These are phyloP conservation scores for Marasmius tenuissimus DNA, from an alignment of 1,284 basidiomycete species.

Conservation along the genomic window DNA sequence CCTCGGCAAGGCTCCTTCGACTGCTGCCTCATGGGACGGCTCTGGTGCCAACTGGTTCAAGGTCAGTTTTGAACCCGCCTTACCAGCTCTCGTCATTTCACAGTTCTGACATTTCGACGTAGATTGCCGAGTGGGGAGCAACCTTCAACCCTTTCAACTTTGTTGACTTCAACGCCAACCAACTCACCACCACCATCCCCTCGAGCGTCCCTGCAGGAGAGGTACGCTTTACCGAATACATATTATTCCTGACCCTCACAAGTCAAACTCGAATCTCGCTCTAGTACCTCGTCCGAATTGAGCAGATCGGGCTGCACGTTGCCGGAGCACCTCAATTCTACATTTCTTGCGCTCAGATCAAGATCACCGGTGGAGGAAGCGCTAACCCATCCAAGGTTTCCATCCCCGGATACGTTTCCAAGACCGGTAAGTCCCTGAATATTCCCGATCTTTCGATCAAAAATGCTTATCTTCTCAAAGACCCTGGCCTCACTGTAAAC, in stretches of 20 bases:
- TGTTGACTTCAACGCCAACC: constrained; percentile 25
- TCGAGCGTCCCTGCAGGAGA: constrained; percentile 36
- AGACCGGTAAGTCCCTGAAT: constrained; percentile 25
- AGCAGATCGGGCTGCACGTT: constrained; percentile 42
- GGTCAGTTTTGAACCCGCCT: constrained; percentile 22
- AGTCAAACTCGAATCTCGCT: background rate
- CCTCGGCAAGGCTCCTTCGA: constrained; percentile 36
- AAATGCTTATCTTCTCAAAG: constrained; percentile 11
- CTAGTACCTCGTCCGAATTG: constrained; percentile 45
- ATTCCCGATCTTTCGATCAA: background rate
- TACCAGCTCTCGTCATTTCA: no score
- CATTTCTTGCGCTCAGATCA: constrained; percentile 41
- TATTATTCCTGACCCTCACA: background rate
- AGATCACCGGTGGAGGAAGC: constrained; percentile 35
- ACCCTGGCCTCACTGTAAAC: constrained; percentile 41
- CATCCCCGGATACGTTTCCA: constrained; percentile 38
- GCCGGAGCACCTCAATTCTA: constrained; percentile 38
- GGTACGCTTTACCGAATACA: background rate
- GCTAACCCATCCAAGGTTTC: constrained; percentile 41
- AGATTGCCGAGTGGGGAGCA: constrained; percentile 40
- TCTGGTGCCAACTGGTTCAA: constrained; percentile 49
- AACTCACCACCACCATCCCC: constrained; percentile 41
- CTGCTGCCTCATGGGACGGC: constrained; percentile 42
- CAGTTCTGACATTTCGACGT: background rate
- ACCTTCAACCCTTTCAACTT: constrained; percentile 39